Evolutionary conservation across 352 stramenopile genomes (phyloP).

Genomic region (Pilasporangium apinafurcum): DNA sequence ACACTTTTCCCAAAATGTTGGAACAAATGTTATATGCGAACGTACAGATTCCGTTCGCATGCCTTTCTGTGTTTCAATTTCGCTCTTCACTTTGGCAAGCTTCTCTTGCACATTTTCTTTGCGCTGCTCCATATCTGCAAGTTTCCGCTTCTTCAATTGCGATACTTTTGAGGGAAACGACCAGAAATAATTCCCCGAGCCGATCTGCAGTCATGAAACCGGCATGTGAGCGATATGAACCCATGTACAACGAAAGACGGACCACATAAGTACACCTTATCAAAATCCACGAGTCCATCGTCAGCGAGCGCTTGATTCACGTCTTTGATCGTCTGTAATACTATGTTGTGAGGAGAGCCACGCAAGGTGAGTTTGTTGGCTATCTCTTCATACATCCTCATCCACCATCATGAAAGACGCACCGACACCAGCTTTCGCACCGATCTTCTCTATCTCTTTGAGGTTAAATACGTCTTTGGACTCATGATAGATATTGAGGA

Average conservation of each 20-base stretch:
- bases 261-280: conserved; percentile 38
- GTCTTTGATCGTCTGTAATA: conserved; percentile 86
- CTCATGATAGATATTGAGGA: conserved; percentile 84
- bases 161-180: conserved; percentile 82
- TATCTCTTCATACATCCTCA: not conserved
- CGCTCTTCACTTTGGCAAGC: conserved; percentile 38
- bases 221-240: not conserved
- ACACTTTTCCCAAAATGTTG: too few relatives aligned
- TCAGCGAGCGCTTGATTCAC: conserved; percentile 85
- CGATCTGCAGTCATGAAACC: conserved; percentile 36
- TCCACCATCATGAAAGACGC: not conserved
- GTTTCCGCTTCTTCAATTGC: conserved; percentile 72
- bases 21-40: too few relatives aligned
- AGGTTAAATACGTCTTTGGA: conserved; percentile 82
- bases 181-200: conserved; percentile 86
- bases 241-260: not conserved
- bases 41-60: conserved; percentile 54
- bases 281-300: conserved; percentile 72
- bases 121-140: conserved; percentile 56
- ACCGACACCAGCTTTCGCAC: conserved; percentile 78
- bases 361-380: too few relatives aligned
- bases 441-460: conserved; percentile 86
- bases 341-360: conserved; percentile 16
- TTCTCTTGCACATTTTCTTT: conserved; percentile 27
- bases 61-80: conserved; percentile 37